Percentiles rank a stretch among this genome's conserved stretches.
Evolutionary conservation across 352 stramenopile genomes (phyloP).

Genomic region (Plasmopara halstedii): DNA sequence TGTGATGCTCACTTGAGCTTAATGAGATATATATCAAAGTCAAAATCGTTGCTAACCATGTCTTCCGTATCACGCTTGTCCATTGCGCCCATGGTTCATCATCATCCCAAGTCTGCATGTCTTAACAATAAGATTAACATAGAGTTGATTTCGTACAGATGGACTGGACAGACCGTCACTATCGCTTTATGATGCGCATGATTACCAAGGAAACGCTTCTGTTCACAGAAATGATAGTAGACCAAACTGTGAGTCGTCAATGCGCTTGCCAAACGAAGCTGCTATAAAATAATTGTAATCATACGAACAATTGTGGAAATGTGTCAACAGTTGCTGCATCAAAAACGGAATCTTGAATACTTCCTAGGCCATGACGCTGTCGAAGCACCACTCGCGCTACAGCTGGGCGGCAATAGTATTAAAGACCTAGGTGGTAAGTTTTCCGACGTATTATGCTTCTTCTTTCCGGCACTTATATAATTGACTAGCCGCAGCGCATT

Average conservation of each 20-base stretch:
- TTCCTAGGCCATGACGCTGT: constrained; percentile 79
- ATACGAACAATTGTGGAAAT: neutral
- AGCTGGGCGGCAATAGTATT: constrained; percentile 91
- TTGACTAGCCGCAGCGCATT: constrained; percentile 46
- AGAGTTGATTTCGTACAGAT: constrained; percentile 86
- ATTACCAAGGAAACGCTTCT: constrained; percentile 91
- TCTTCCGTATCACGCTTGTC: constrained; percentile 47
- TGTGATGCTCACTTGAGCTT: too few relatives aligned
- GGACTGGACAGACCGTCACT: constrained; percentile 97
- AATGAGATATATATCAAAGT: too few relatives aligned
- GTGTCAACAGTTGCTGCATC: constrained; percentile 54
- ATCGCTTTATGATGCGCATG: constrained; percentile 90
- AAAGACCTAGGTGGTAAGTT: constrained; percentile 59
- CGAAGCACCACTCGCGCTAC: constrained; percentile 89
- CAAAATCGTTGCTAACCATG: too few relatives aligned
- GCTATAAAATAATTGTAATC: neutral
- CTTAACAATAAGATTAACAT: neutral
- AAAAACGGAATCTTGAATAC: constrained; percentile 82
- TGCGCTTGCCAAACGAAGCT: neutral
- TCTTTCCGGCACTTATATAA: constrained; percentile 1
- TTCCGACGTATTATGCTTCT: neutral
- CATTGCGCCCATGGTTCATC: constrained; percentile 55
- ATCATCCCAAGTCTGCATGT: neutral
- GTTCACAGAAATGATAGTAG: constrained; percentile 99
- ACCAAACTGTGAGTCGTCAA: constrained; percentile 82